Conservation (phyloP, 805 yeast genomes). For the Ogataea thermomethanolica region DNA sequence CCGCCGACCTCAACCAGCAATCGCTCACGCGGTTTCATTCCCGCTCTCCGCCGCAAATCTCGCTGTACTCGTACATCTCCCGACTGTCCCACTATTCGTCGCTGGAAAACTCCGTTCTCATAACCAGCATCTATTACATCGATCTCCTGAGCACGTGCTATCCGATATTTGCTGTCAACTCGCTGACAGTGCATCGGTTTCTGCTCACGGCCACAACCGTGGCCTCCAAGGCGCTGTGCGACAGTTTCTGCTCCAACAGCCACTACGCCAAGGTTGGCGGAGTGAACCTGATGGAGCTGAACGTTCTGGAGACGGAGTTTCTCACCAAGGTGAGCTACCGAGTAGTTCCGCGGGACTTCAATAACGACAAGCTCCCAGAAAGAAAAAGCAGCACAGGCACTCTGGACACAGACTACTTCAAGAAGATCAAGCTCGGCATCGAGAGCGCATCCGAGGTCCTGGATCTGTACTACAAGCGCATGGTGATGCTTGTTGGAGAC, state of each 20-base stretch:
- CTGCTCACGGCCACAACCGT: constrained; percentile 86
- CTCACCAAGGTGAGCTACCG: constrained; percentile 75
- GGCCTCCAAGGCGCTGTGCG: constrained; percentile 88
- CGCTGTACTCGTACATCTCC: constrained; percentile 70
- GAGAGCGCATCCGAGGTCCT: constrained; percentile 39
- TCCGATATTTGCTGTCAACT: constrained; percentile 77
- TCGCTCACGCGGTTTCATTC: constrained; percentile 87
- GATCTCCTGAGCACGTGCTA: constrained; percentile 78
- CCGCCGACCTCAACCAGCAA: constrained; percentile 32
- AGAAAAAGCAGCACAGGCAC: constrained; percentile 26
- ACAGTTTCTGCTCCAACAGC: constrained; percentile 86
- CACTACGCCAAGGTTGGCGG: constrained; percentile 98
- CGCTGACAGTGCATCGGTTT: constrained; percentile 91
- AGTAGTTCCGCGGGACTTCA: constrained; percentile 55
- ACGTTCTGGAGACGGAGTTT: constrained; percentile 85
- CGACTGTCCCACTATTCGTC: constrained; percentile 82
- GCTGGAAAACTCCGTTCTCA: constrained; percentile 75
- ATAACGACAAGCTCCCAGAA: constrained; percentile 29
- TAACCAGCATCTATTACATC: constrained; percentile 84
- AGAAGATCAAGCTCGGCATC: constrained; percentile 26
- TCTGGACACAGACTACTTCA: constrained; percentile 31
- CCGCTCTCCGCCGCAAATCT: constrained; percentile 84
- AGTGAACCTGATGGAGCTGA: constrained; percentile 74
- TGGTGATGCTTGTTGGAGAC: constrained; percentile 48
- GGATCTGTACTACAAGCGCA: constrained; percentile 45